Conservation (phyloP, 768 basidiomycete species). For the Naganishia vaughanmartiniae region DNA sequence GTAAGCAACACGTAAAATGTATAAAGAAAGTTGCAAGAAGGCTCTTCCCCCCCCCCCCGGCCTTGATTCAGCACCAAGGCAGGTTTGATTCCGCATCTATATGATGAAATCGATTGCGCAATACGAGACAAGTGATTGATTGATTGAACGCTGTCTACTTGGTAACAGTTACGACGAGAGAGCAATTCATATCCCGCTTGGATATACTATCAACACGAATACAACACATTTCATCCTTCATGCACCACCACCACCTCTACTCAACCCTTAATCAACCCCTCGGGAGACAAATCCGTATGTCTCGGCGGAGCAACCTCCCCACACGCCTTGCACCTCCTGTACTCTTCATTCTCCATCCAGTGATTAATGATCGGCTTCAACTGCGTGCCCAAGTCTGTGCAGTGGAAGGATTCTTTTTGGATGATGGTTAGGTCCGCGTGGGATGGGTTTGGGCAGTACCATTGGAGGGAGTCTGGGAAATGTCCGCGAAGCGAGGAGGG, state of each 20-base stretch:
- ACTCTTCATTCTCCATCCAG: constrained; percentile 68
- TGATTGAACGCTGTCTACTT: too few species aligned
- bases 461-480: constrained; percentile 73
- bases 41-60: background rate
- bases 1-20: background rate
- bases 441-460: constrained; percentile 71
- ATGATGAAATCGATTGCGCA: constrained; percentile 2
- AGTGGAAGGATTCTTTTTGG: constrained; percentile 79
- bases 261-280: constrained; percentile 5
- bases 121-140: background rate
- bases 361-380: constrained; percentile 83
- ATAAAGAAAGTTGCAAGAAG: background rate
- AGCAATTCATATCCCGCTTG: too few species aligned
- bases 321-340: constrained; percentile 71
- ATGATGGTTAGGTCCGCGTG: constrained; percentile 72
- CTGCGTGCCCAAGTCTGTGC: constrained; percentile 86
- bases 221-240: too few species aligned
- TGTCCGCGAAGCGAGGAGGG: background rate
- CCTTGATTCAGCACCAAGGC: too few species aligned
- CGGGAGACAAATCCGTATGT: constrained; percentile 43
- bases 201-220: too few species aligned
- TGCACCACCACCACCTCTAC: too few species aligned
- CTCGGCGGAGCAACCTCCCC: constrained; percentile 64
- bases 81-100: background rate
- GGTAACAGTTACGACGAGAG: background rate